Evolutionary conservation across 768 basidiomycete species (phyloP), one percentile per base, ranked within the genome.

Genomic region (Guyanaporus albipodus): DNA sequence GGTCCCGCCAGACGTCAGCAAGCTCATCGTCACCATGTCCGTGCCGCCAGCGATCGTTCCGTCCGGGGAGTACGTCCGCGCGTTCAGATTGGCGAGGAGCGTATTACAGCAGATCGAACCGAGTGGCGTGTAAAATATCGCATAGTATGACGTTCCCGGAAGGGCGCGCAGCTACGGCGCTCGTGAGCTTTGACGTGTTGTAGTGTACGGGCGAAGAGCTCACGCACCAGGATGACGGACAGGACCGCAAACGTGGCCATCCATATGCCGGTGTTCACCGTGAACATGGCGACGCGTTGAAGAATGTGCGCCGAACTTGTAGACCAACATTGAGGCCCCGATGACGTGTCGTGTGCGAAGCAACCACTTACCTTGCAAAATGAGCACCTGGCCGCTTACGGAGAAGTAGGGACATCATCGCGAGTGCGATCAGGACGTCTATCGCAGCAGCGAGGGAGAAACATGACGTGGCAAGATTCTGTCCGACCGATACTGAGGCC

Each of bases 161-260:
- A 21, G 23, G 15, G 17, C 2, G 0, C n/a, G 21, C 28, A 54
- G 4, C 55, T 58, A 10, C 8, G 1, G 9, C 2, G 8, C 23
- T 26, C 32, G 23, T 26, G 4, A 23, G 15, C 3, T 14, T 1
- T n/a, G 14, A 8, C n/a, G 15, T 31, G n/a, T 8, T 32, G n/a
- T 21, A 19, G 31, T 14, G 26, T 28, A 10, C n/a, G 14, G 9
- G 7, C 14, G 9, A 6, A 9, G 11, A 9, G 29, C 8, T n/a
- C 6, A 57, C 55, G 17, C 17, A 57, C 56, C 8, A 55, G 17
- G 19, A 52, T 38, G 9, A 27, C 0, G 4, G 28, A 2, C 19
- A 52, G 10, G 14, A 47, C 6, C 4, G 72, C 66, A 5, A 58
- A 63, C 0, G 74, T 72, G 47, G 82, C 80, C 15, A 78, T 70